Evolutionary conservation across 306 rosid genomes (phyloP), one percentile per base, ranked within the genome.

Genomic region (Pterocarpus macrocarpus): DNA sequence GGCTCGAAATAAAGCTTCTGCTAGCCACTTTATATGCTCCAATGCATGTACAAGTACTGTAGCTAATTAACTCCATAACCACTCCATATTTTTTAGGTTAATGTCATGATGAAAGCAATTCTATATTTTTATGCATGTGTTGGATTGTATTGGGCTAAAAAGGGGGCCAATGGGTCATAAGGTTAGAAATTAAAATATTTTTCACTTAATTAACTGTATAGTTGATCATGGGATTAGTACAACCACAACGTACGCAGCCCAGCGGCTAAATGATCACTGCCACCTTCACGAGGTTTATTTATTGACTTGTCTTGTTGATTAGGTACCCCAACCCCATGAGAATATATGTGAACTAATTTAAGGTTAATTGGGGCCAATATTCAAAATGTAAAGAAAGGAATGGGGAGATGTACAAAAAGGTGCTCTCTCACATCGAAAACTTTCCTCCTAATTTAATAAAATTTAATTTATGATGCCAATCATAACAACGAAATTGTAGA

Each of bases 281-380:
- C 74, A 53, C 33, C 57, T 77, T 75, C 49, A 49, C 36, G 16
- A 35, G 17, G 32, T 43, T 64, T 74, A 65, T 53, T 57, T 67
- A 67, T 75, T 74, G 56, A 34, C 2, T 17, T 58, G 28, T 61
- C 14, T 2, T 13, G 17, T 73, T 81, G 6, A 66, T 56, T 75
- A 75, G 57, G 65, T 56, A 57, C 38, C 55, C 78, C 68, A 73
- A 57, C 56, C 57, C 76, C 52, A 69, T 70, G 61, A 57, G 35
- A 43, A 50, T 55, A 43, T 16, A 63, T 49, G 39, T 52, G 36
- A 64, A 73, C 39, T 49, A 64, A 49, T 39, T 59, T 44, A 69
- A 69, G 66, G 68, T 32, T 15, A 44, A 16, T 34, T 79, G 71
- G 71, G 71, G 64, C 55, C 71, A 56, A 22, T 22, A 8, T 47